Evolutionary conservation across 768 basidiomycete genomes (phyloP), one percentile per base, ranked within the genome.

Genomic region (Exsudoporus frostii): DNA sequence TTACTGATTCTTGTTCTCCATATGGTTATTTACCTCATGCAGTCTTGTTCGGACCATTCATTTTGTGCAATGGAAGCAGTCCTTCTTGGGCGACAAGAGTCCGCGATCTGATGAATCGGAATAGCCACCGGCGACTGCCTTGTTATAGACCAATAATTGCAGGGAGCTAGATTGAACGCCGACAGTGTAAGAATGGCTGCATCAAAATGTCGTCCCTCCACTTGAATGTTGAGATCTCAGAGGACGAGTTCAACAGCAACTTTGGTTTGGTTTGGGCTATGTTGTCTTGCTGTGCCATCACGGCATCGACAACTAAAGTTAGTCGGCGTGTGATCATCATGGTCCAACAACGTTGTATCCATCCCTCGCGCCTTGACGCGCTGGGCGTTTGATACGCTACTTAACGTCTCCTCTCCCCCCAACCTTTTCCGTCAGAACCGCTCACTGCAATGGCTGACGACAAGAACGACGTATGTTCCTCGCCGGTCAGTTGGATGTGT

Each of bases 331-430:
- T 45, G 48, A 34, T 36, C 56, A 22, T n/a, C 15, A 49, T 39
- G 58, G 39, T 46, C 40, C 45, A 45, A 48, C 53, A 58, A 49
- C 57, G 49, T 33, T 50, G 38, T 29, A 27, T 8, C 2, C 39
- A 4, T 7, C 41, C 51, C 32, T 11, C 24, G 17, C 37, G 45
- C 30, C 30, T 38, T n/a, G 19, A 41, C 36, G 56, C 38, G 17
- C 33, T 17, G 27, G 46, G 53, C 53, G 36, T 32, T 15, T 20
- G 33, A 17, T 19, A 3, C 8, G 27, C 24, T 29, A 19, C 8
- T 13, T 15, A 40, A 25, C 39, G 14, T 48, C 22, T 30, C 17
- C 5, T 36, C 40, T 54, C 34, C 24, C 11, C 27, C 25, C 29
- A 30, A 11, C 6, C 11, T 25, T 17, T 10, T 29, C 19, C 40